These are phyloP conservation scores for Aspergillus chevalieri DNA, from an alignment of 2,329 filamentous ascomycete genomes.

Conservation along the genomic window DNA sequence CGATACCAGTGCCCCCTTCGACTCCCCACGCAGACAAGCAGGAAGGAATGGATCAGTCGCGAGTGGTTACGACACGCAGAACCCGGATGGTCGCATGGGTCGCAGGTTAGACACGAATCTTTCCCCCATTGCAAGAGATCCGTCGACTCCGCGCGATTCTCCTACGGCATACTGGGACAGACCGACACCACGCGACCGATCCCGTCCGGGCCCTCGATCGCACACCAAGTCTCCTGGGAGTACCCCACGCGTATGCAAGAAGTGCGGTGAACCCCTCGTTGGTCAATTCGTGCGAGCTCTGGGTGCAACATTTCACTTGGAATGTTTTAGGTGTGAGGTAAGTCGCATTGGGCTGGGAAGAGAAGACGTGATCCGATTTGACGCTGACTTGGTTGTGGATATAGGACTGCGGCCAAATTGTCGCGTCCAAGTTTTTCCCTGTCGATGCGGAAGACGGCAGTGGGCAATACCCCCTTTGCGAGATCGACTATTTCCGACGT, in stretches of 20 bases:
- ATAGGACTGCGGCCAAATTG: constrained; percentile 93
- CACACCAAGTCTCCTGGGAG: constrained; percentile 32
- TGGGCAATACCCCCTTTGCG: constrained; percentile 85
- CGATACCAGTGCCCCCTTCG: constrained; percentile 29
- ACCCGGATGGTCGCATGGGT: constrained; percentile 24
- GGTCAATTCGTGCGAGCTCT: constrained; percentile 94
- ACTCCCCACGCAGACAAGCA: constrained; percentile 27
- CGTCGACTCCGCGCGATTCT: constrained; percentile 19
- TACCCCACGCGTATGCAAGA: constrained; percentile 61
- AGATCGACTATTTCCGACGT: constrained; percentile 94
- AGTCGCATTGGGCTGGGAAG: constrained; percentile 29
- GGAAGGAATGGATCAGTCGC: constrained; percentile 16
- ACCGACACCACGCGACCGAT: constrained; percentile 29
- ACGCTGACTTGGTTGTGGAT: constrained; percentile 13
- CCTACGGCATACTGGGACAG: constrained; percentile 27
- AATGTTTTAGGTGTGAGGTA: constrained; percentile 97
- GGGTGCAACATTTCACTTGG: constrained; percentile 89
- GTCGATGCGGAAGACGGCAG: constrained; percentile 83
- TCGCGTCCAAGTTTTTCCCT: constrained; percentile 98
- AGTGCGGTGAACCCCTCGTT: constrained; percentile 79
- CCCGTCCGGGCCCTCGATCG: constrained; percentile 30
- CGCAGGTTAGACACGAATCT: constrained; percentile 26
- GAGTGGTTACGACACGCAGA: constrained; percentile 20
- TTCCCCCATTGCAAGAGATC: constrained; percentile 14
- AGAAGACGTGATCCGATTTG: not conserved